phyloP scores from a whole-genome alignment of 257 asterid genomes.

The Mitragyna speciosa region DNA sequence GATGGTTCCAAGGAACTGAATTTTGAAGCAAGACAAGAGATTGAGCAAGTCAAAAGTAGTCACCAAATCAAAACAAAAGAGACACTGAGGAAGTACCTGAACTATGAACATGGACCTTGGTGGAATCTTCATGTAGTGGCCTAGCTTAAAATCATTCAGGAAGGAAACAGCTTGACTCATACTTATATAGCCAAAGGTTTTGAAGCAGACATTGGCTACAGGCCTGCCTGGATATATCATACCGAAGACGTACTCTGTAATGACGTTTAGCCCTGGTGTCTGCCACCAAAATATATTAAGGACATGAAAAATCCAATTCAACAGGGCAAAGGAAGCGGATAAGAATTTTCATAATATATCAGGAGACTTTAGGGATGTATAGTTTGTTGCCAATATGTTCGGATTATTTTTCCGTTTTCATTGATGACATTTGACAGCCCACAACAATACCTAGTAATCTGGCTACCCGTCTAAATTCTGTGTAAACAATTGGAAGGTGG shows the following conservation, averaged over 20 bases:
- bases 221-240: slow-evolving; percentile 67
- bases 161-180: slow-evolving; percentile 74
- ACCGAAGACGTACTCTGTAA: slow-evolving; percentile 70
- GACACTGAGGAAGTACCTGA: slow-evolving; percentile 41
- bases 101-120: slow-evolving; percentile 85
- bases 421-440: background rate
- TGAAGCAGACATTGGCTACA: slow-evolving; percentile 82
- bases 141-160: slow-evolving; percentile 73
- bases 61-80: background rate
- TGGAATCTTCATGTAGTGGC: slow-evolving; percentile 84
- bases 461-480: background rate
- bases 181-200: slow-evolving; percentile 75
- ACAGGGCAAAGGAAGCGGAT: background rate
- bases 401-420: no score
- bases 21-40: background rate
- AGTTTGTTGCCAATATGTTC: no score
- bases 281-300: slow-evolving; percentile 4
- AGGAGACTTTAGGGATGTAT: background rate
- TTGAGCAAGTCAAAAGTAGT: background rate
- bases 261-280: slow-evolving; percentile 72
- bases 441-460: no score
- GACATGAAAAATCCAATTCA: background rate
- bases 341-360: no score
- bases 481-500: background rate
- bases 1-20: slow-evolving; percentile 58